Evolutionary conservation across 345 rosid species (phyloP).

Genomic region (Corymbia maculata): DNA sequence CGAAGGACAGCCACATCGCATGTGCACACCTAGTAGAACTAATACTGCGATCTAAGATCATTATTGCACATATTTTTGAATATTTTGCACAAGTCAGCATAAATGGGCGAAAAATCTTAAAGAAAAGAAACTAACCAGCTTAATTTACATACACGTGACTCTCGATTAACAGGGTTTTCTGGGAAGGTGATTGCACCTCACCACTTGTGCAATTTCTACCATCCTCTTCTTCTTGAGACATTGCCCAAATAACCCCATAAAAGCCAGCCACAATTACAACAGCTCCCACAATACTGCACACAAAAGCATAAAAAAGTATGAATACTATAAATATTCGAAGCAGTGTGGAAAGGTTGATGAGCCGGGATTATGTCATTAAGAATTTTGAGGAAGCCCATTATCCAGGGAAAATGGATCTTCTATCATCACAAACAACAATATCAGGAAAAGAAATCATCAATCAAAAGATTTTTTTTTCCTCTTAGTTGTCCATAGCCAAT

Average conservation of each 20-base stretch:
- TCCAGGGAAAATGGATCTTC: neutral
- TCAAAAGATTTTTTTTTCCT: neutral
- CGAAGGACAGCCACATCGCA: neutral
- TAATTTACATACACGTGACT: neutral
- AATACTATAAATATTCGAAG: neutral
- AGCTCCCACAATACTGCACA: constrained; percentile 14
- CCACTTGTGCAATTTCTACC: neutral
- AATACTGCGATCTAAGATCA: neutral
- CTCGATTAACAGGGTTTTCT: constrained; percentile 15
- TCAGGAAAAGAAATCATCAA: neutral
- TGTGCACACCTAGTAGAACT: neutral
- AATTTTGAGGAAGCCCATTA: neutral
- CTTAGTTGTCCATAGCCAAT: neutral
- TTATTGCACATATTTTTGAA: neutral
- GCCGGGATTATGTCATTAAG: neutral
- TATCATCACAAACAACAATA: neutral
- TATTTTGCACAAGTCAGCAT: neutral
- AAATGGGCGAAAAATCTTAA: neutral
- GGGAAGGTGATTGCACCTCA: neutral
- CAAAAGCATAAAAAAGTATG: neutral
- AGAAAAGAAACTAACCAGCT: neutral
- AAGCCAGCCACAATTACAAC: constrained; percentile 34
- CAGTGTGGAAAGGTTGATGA: neutral
- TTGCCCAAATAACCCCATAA: constrained; percentile 48
- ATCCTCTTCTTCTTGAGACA: constrained; percentile 19